Evolutionary conservation across 2,329 filamentous ascomycete genomes (phyloP).

Genomic region (Nemania sp.): DNA sequence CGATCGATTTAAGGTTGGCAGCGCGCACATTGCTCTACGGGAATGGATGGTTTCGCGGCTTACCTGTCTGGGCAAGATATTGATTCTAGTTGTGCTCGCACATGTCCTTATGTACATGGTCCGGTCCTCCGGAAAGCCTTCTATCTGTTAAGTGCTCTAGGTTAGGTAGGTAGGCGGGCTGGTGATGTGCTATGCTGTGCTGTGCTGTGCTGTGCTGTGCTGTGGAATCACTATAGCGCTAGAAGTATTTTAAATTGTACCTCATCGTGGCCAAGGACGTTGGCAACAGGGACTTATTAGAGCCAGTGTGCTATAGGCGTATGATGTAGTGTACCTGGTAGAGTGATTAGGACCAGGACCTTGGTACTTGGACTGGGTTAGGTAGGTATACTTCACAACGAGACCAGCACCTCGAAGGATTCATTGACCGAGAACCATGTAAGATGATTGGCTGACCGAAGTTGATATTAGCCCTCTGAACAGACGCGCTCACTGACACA

Average conservation of each 20-base stretch:
- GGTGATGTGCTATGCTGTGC: too few relatives aligned
- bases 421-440: constrained; percentile 38
- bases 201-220: too few relatives aligned
- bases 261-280: neutral
- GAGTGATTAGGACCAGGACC: neutral
- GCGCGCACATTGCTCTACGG: neutral
- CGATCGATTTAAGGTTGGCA: neutral
- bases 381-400: neutral
- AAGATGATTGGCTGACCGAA: constrained; percentile 46
- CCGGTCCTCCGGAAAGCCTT: neutral
- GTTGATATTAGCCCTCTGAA: constrained; percentile 6
- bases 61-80: neutral
- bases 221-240: neutral
- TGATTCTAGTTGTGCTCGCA: neutral
- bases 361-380: neutral
- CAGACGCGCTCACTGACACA: constrained; percentile 1
- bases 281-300: neutral
- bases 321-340: neutral
- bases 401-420: neutral
- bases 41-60: too few relatives aligned
- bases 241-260: neutral
- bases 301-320: neutral
- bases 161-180: neutral
- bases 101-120: too few relatives aligned
- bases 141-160: neutral